Base-by-base conservation (phyloP, 2,329 filamentous ascomycete genomes). In the Hypoxylon sp. region DNA sequence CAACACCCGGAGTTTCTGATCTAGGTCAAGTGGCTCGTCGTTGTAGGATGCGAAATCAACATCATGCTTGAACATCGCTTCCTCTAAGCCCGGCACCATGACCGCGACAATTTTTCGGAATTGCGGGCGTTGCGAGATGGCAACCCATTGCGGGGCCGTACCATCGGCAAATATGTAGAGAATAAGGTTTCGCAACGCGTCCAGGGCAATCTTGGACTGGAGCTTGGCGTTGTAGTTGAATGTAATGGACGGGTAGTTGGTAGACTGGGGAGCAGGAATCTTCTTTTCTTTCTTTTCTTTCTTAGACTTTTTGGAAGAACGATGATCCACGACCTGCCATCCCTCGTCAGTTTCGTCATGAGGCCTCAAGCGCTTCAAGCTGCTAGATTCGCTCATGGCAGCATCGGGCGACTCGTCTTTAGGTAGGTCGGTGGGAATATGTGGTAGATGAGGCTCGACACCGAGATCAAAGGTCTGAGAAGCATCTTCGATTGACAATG, bases 1-100 rank as follows among this genome's bases (percentile, higher is more conserved):
- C n/a, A 64, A 55, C 9, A 70, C 58, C 30, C 73, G 66, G 12
- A 73, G 65, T 23, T 67, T 65, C 37, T 68, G 67, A 13, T 62
- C 53, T 48, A 63, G 61, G 15, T 67, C 62, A 37, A 63, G 44
- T 45, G 56, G 58, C 55, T 61, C 55, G 16, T 73, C 67, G 31
- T 77, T 75, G 63, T 78, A 83, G 1, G 67, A 71, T 7, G 71
- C 67, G 37, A 78, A 79, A 57, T 84, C 73, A 26, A 80, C 76
- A 26, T 72, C 67, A 8, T 82, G 79, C 69, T 88, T 83, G 73
- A 97, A 96, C 89, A 97, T 94, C 56, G 85, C 88, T 64, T 90
- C 83, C 67, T 97, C 93, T 16, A 99, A 74, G 0, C 94, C 94
- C 7, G 94, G 94, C 7, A 97, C 86, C 89, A 97, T 93, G 60